A percentile compares a stretch with the other conserved stretches of the same genome.
phyloP scores from a whole-genome alignment of 352 stramenopile species.

The Phytophthora ohioensis region DNA sequence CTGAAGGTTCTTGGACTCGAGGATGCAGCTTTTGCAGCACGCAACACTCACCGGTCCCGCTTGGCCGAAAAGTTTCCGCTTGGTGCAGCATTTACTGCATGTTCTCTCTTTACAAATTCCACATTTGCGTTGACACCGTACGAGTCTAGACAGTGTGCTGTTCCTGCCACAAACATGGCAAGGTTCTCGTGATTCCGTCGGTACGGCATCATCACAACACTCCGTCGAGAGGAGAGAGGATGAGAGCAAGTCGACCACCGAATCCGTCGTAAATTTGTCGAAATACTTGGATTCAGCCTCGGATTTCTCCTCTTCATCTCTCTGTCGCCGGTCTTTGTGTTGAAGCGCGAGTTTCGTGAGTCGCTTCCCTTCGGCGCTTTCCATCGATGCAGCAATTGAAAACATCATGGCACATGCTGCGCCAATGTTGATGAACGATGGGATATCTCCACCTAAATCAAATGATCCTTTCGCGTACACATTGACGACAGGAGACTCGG shows the following conservation, averaged over 20 bases:
- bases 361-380: conserved; percentile 44
- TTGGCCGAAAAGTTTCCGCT: conserved; percentile 42
- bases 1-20: conserved; percentile 40
- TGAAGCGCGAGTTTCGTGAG: conserved; percentile 41
- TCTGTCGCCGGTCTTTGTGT: conserved; percentile 16
- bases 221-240: conserved; percentile 33
- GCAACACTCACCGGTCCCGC: conserved; percentile 37
- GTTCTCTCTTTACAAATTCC: conserved; percentile 42
- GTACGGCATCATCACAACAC: not conserved
- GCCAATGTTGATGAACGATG: conserved; percentile 24
- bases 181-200: conserved; percentile 5
- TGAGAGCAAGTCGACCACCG: conserved; percentile 22
- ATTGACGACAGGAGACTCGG: conserved; percentile 41
- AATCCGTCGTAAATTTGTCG: conserved; percentile 28
- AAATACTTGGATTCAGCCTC: not conserved
- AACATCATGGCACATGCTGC: conserved; percentile 39
- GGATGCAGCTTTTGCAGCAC: conserved; percentile 55
- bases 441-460: conserved; percentile 49
- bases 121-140: conserved; percentile 38
- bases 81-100: conserved; percentile 55
- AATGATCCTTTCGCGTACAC: conserved; percentile 59
- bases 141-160: conserved; percentile 25
- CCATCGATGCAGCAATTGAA: conserved; percentile 30
- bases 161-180: conserved; percentile 40
- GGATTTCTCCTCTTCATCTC: not conserved